phyloP scores from a whole-genome alignment of 1,284 basidiomycete genomes.

The Puccinia novopanici region DNA sequence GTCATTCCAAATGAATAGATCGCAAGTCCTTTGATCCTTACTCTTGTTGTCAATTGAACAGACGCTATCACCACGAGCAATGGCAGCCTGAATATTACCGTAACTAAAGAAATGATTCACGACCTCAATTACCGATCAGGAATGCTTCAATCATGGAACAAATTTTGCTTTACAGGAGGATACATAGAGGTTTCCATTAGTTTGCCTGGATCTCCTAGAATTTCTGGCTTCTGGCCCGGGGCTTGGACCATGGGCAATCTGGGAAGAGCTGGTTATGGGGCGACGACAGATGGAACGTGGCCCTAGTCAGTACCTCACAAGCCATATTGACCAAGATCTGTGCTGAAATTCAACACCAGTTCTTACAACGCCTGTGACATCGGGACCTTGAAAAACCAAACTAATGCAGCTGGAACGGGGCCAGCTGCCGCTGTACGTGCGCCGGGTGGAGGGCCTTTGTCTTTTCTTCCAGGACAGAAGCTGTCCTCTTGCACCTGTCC shows the following conservation, averaged over 20 bases:
- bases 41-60: constrained; percentile 64
- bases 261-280: constrained; percentile 63
- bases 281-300: constrained; percentile 62
- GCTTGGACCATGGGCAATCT: constrained; percentile 63
- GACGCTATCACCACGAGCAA: constrained; percentile 73
- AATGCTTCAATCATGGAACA: constrained; percentile 73
- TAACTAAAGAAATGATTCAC: constrained; percentile 68
- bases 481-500: constrained; percentile 63
- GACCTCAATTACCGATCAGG: constrained; percentile 71
- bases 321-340: constrained; percentile 59
- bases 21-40: constrained; percentile 2
- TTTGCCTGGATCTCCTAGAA: constrained; percentile 71
- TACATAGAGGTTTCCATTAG: constrained; percentile 66
- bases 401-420: constrained; percentile 56
- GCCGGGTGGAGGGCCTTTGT: constrained; percentile 52
- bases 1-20: constrained; percentile 29
- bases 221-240: constrained; percentile 71
- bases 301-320: constrained; percentile 62
- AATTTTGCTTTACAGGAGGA: constrained; percentile 91
- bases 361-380: constrained; percentile 63
- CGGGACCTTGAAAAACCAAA: constrained; percentile 66
- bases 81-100: constrained; percentile 77
- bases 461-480: constrained; percentile 63
- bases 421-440: constrained; percentile 30
- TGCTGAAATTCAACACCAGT: constrained; percentile 31